Evolutionary conservation across 371 early-diverging fungal species (phyloP).

Genomic region (Mucor lusitanicus): DNA sequence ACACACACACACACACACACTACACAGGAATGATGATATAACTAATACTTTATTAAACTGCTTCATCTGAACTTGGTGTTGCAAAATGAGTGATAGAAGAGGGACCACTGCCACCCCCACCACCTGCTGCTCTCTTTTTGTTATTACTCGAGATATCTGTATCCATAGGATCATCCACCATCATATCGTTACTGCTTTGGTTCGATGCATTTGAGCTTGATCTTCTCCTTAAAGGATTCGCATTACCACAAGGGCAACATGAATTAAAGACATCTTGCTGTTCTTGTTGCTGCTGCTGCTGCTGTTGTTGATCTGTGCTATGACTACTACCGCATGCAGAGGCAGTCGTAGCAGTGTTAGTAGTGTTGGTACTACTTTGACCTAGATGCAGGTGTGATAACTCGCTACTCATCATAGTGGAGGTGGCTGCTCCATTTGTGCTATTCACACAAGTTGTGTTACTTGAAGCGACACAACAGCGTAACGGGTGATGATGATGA

Average conservation of each 20-base stretch:
- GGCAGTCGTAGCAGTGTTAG: not conserved
- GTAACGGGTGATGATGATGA: constrained; percentile 11
- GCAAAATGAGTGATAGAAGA: constrained; percentile 7
- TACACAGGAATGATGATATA: too few species aligned
- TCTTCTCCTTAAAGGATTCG: constrained; percentile 30
- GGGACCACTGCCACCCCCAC: not conserved
- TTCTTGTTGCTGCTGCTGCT: constrained; percentile 1
- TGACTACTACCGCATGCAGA: not conserved
- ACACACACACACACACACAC: too few species aligned
- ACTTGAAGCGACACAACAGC: not conserved
- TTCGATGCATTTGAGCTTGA: constrained; percentile 43
- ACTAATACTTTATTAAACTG: not conserved
- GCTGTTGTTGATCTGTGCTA: not conserved
- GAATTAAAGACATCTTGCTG: constrained; percentile 1
- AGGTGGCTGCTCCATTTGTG: not conserved
- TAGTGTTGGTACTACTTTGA: not conserved
- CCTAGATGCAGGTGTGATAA: constrained; percentile 15
- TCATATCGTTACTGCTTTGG: constrained; percentile 14
- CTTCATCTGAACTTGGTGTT: not conserved
- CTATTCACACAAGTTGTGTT: not conserved
- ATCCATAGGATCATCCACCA: constrained; percentile 21
- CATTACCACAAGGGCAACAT: not conserved
- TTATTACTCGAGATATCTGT: constrained; percentile 7
- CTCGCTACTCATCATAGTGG: constrained; percentile 6
- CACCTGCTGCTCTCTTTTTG: constrained; percentile 4